Percentiles rank a stretch among this genome's conserved stretches.
Evolutionary conservation across 495 filamentous ascomycete species (phyloP).

Genomic region (Tuber melanosporum): DNA sequence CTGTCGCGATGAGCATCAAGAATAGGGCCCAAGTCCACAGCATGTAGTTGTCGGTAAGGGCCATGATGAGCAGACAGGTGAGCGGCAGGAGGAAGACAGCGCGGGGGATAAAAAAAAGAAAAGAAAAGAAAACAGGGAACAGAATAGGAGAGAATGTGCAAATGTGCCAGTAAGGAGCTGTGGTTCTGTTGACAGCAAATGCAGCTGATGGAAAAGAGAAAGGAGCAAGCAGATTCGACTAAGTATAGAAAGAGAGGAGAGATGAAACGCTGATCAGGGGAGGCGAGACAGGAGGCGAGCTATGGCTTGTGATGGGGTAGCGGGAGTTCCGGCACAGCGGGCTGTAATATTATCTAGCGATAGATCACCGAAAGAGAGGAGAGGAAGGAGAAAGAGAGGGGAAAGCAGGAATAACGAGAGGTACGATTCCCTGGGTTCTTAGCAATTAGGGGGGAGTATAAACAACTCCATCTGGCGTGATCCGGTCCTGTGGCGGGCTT

Average conservation of each 20-base stretch:
- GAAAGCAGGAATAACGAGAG: background rate
- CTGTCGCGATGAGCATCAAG: slow-evolving; percentile 56
- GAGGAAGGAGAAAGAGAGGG: background rate
- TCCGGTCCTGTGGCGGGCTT: background rate
- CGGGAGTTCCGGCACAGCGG: background rate
- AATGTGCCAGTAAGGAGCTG: background rate
- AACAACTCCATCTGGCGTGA: background rate
- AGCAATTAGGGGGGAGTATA: background rate
- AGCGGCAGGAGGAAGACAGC: background rate
- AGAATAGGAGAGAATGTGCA: background rate
- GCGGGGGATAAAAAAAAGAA: background rate
- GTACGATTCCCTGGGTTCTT: background rate
- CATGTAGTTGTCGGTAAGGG: slow-evolving; percentile 50
- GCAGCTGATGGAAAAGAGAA: background rate
- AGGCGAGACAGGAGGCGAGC: slow-evolving; percentile 3
- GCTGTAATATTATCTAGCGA: background rate
- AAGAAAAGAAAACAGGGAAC: background rate
- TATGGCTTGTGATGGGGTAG: background rate
- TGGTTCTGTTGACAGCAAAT: background rate
- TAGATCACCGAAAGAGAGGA: background rate
- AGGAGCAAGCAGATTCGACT: background rate
- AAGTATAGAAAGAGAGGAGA: background rate
- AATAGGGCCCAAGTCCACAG: slow-evolving; percentile 67
- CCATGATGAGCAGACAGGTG: slow-evolving; percentile 18
- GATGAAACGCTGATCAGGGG: slow-evolving; percentile 1